Evolutionary conservation across 2,329 filamentous ascomycete genomes (phyloP), one percentile per base, ranked within the genome.

Genomic region (Sclerotinia minor): DNA sequence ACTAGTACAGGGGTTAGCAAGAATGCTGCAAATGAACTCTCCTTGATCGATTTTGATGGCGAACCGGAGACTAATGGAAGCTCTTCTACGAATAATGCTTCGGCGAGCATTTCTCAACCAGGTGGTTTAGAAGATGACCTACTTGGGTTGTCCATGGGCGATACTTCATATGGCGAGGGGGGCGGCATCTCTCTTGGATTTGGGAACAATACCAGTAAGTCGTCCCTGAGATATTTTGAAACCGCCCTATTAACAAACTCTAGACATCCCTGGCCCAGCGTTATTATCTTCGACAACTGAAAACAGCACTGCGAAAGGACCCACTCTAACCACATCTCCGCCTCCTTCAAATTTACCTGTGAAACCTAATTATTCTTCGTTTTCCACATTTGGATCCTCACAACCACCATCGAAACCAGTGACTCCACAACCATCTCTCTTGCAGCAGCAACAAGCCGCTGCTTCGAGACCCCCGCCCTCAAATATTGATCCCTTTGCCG

Each of bases 31-130:
- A 84, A 92, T 74, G 94, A 97, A 78, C 81, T 97, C 29, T 98
- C 95, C 6, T 81, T 99, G 71, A 99, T 99, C 75, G 95, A 99
- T 77, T 94, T 99, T 75, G 92, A 90, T 69, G 89, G 79, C 5
- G 85, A 88, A 58, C 72, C 82, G 13, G 83, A 87, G 68, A 84
- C 87, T 21, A 87, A 89, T 50, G 80, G 84, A 52, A 82, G 81
- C 67, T 81, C 83, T 35, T 78, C 80, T 58, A 78, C 81, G 4
- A 72, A 77, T 57, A 73, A 78, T 44, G 78, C 81, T 9, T 71
- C 76, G 57, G 21, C 35, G 8, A 74, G 78, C 47, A 72, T 79
- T 35, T 69, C 69, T 13, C 79, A 80, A 29, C 80, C 86, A 0
- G 88, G 86, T 65, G 89, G 91, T 19, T 79, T 98, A 29, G 94